A percentile compares a stretch with the other conserved stretches of the same genome.
Evolutionary conservation across 148 eudicot species (phyloP).

Genomic region (Euryodendron excelsum): DNA sequence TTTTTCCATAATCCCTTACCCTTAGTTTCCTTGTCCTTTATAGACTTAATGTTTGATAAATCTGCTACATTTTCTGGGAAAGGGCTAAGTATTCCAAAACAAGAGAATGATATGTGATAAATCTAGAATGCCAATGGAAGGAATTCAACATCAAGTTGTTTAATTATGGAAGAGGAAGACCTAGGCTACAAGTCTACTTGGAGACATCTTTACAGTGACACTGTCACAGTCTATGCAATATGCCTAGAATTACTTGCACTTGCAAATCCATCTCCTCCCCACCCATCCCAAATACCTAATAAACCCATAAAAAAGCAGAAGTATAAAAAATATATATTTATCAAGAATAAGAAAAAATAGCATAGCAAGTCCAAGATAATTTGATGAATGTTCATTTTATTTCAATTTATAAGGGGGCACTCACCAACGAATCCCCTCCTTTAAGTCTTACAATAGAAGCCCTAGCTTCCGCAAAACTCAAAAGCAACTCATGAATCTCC

Average conservation of each 20-base stretch:
- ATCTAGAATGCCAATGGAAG: background rate
- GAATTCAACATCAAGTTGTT: background rate
- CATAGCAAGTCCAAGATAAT: background rate
- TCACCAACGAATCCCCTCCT: constrained; percentile 92
- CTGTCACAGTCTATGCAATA: background rate
- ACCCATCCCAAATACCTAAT: constrained; percentile 82
- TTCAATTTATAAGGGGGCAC: constrained; percentile 5
- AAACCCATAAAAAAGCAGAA: background rate
- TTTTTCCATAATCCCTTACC: too few species aligned
- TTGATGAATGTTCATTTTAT: background rate
- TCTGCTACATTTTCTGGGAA: background rate
- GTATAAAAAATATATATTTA: background rate
- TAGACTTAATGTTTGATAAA: background rate
- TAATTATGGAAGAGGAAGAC: background rate
- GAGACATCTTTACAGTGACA: too few species aligned
- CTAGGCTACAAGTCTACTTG: too few species aligned
- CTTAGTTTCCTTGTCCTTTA: background rate
- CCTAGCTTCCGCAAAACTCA: constrained; percentile 91
- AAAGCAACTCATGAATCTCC: constrained; percentile 86
- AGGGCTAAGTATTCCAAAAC: background rate
- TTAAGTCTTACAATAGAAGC: constrained; percentile 87
- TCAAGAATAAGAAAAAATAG: background rate
- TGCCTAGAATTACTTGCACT: constrained; percentile 92
- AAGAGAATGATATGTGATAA: background rate
- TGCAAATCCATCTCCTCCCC: constrained; percentile 97